phyloP scores from a whole-genome alignment of 805 yeast species.

The Candida yuanshanica region DNA sequence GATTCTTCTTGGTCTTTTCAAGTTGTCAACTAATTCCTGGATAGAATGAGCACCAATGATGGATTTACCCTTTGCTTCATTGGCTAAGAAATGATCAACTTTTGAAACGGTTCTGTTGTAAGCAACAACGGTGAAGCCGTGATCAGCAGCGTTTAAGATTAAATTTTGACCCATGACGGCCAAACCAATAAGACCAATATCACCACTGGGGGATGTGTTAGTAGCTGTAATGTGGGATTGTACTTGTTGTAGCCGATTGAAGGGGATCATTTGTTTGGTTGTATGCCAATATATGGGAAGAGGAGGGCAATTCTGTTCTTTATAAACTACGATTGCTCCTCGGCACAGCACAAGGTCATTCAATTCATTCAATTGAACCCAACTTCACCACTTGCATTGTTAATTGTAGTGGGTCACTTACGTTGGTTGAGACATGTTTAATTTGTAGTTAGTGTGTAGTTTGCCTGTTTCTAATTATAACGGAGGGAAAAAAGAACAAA shows the following conservation, averaged over 20 bases:
- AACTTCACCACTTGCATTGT: not conserved
- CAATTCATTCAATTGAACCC: conserved; percentile 1
- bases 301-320: not conserved
- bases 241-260: conserved; percentile 12
- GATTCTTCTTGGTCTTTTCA: conserved; percentile 96
- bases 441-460: not conserved
- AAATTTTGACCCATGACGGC: conserved; percentile 99
- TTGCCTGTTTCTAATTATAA: not conserved
- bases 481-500: not conserved
- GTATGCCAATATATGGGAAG: too few species aligned
- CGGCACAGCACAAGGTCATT: not conserved
- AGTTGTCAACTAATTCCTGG: conserved; percentile 77
- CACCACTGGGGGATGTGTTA: conserved; percentile 52
- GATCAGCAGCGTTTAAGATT: conserved; percentile 97
- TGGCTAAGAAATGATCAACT: conserved; percentile 88
- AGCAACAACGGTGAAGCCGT: conserved; percentile 96
- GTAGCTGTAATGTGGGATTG: conserved; percentile 3
- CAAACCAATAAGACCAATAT: conserved; percentile 97
- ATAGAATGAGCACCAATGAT: conserved; percentile 94
- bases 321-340: not conserved
- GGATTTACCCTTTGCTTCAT: conserved; percentile 97
- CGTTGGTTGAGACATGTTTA: conserved; percentile 23
- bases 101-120: conserved; percentile 96
- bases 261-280: conserved; percentile 6
- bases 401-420: conserved; percentile 11